phyloP scores from a whole-genome alignment of 345 rosid genomes.

The Gossypioides kirkii region DNA sequence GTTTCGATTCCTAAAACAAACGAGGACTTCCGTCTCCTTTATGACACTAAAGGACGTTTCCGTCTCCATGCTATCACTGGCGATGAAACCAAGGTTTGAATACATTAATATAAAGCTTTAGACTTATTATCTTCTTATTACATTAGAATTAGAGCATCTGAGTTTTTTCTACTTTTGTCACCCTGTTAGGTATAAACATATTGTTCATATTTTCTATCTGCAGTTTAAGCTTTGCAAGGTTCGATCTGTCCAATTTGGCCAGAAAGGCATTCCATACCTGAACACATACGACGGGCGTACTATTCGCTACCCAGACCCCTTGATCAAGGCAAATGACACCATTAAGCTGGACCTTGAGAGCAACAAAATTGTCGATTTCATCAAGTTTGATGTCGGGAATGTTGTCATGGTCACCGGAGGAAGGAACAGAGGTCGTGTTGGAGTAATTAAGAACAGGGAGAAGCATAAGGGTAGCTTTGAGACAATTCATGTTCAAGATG shows the following conservation, averaged over 20 bases:
- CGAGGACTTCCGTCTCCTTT: constrained; percentile 82
- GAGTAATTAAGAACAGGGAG: constrained; percentile 77
- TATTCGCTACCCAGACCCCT: constrained; percentile 82
- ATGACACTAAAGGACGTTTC: constrained; percentile 88
- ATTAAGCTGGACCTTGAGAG: constrained; percentile 73
- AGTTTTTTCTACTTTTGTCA: neutral
- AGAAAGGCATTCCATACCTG: constrained; percentile 76
- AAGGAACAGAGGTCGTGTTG: constrained; percentile 85
- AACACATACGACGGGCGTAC: constrained; percentile 88
- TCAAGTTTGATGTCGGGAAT: constrained; percentile 82
- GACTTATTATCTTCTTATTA: neutral
- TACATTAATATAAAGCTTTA: neutral
- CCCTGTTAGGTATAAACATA: neutral
- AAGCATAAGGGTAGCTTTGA: constrained; percentile 94
- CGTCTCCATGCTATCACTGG: constrained; percentile 69
- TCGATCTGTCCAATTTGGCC: constrained; percentile 57
- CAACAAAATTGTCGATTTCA: constrained; percentile 68
- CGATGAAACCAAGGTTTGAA: constrained; percentile 74
- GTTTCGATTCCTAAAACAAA: constrained; percentile 82
- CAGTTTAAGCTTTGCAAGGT: constrained; percentile 94
- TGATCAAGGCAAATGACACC: constrained; percentile 82
- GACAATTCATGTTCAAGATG: constrained; percentile 71
- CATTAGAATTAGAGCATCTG: too few species aligned
- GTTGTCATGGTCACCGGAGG: constrained; percentile 96
- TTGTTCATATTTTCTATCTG: neutral